Conservation (phyloP, 2,329 filamentous ascomycete genomes). For the Podosphaera fusca region DNA sequence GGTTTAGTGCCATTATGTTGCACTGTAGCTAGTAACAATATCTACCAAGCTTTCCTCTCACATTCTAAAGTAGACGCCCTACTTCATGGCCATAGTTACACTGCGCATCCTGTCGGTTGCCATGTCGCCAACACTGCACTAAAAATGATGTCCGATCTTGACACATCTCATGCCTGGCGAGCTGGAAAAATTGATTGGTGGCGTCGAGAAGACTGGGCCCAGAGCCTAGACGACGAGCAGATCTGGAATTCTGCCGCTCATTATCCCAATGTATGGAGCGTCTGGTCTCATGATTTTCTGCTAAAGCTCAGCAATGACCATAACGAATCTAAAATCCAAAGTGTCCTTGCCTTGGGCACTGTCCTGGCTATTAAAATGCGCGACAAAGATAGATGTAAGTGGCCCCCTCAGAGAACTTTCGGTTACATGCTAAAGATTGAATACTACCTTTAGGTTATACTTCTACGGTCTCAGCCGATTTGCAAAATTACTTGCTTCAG, state of each 20-base stretch:
- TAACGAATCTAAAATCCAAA: constrained; percentile 24
- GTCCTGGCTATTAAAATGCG: constrained; percentile 42
- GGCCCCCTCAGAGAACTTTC: not conserved
- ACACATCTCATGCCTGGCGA: constrained; percentile 28
- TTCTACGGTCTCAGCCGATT: constrained; percentile 17
- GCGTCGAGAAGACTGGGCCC: not conserved
- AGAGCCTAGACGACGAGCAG: not conserved
- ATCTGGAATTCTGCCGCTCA: not conserved
- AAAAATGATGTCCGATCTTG: constrained; percentile 32
- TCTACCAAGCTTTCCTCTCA: constrained; percentile 50
- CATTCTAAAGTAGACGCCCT: constrained; percentile 56
- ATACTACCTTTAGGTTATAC: constrained; percentile 8
- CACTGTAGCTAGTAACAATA: constrained; percentile 49
- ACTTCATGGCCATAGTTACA: constrained; percentile 71
- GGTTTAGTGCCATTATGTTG: constrained; percentile 56
- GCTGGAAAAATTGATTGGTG: not conserved
- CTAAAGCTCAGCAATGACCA: not conserved
- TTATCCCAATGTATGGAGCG: not conserved
- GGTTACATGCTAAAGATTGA: not conserved
- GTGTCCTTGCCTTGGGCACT: constrained; percentile 51
- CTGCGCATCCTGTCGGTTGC: constrained; percentile 61
- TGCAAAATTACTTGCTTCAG: constrained; percentile 19
- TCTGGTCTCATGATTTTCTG: not conserved
- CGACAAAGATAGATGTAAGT: constrained; percentile 18
- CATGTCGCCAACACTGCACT: constrained; percentile 51